Percentiles rank a stretch among this genome's conserved stretches.
These are phyloP conservation scores for Pneumocystis murina DNA, from an alignment of 1,139 yeast genomes.

Conservation along the genomic window DNA sequence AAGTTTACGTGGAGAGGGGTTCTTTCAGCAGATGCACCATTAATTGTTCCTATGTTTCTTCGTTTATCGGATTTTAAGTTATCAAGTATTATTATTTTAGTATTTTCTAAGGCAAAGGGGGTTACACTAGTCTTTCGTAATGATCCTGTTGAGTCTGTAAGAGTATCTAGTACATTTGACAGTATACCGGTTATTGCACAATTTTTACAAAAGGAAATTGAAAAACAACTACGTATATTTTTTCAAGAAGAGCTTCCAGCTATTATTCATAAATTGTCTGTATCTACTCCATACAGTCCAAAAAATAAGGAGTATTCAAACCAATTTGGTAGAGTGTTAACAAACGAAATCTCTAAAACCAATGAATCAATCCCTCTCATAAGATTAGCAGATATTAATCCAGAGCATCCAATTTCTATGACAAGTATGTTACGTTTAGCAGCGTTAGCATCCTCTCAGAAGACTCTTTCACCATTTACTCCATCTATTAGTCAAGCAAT, in stretches of 20 bases:
- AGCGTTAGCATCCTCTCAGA: conserved; percentile 56
- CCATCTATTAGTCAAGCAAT: conserved; percentile 42
- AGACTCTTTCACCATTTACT: conserved; percentile 53
- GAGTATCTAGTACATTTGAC: conserved; percentile 74
- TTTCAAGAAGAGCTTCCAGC: conserved; percentile 78
- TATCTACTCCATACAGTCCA: conserved; percentile 23
- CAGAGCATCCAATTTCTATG: conserved; percentile 46
- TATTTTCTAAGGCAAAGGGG: conserved; percentile 68
- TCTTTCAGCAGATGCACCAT: conserved; percentile 49
- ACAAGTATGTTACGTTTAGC: conserved; percentile 55
- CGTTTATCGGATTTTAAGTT: conserved; percentile 58
- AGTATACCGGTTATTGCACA: conserved; percentile 69
- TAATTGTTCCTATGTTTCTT: conserved; percentile 65
- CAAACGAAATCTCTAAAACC: not conserved
- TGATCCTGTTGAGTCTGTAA: conserved; percentile 72
- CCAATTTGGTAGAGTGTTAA: not conserved
- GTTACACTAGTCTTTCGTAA: conserved; percentile 73
- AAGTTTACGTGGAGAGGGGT: conserved; percentile 55
- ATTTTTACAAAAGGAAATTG: conserved; percentile 69
- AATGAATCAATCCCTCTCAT: not conserved
- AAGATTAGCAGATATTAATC: conserved; percentile 30
- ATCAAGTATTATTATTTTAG: conserved; percentile 71
- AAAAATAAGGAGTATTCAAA: not conserved
- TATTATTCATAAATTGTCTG: conserved; percentile 58
- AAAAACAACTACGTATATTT: conserved; percentile 59